phyloP scores from a whole-genome alignment of 1,284 basidiomycete species.

The Puccinia hordei region DNA sequence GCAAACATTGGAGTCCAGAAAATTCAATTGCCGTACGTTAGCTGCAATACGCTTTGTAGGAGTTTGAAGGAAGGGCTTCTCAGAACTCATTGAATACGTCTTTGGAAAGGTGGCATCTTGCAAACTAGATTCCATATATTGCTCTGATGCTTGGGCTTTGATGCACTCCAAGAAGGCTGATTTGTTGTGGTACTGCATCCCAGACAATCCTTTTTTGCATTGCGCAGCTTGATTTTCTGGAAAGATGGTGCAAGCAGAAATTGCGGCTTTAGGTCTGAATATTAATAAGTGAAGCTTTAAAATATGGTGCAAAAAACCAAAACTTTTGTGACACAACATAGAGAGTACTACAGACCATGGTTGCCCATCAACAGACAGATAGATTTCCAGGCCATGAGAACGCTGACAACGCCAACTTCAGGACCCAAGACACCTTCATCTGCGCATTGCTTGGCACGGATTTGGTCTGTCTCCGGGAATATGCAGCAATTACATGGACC shows the following conservation, averaged over 20 bases:
- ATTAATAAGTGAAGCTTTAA: too few relatives aligned
- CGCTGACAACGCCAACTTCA: slow-evolving; percentile 87
- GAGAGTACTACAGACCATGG: slow-evolving; percentile 65
- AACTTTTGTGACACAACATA: neutral
- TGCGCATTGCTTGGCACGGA: slow-evolving; percentile 72
- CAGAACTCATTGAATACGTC: slow-evolving; percentile 57
- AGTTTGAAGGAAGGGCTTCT: slow-evolving; percentile 70
- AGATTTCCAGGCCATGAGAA: slow-evolving; percentile 84
- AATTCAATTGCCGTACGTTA: slow-evolving; percentile 60
- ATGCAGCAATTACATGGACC: too few relatives aligned
- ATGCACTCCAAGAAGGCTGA: neutral
- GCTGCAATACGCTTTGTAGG: slow-evolving; percentile 62
- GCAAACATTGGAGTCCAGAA: slow-evolving; percentile 32
- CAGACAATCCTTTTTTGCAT: slow-evolving; percentile 25
- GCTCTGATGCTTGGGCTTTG: neutral
- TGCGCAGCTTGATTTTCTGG: slow-evolving; percentile 29
- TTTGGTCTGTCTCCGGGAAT: slow-evolving; percentile 74
- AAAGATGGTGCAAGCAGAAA: slow-evolving; percentile 40
- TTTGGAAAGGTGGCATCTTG: neutral
- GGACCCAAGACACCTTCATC: slow-evolving; percentile 88
- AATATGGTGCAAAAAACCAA: too few relatives aligned
- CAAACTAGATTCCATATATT: neutral
- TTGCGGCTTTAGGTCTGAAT: slow-evolving; percentile 36
- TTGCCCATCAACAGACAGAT: slow-evolving; percentile 77
- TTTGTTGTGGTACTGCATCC: slow-evolving; percentile 12